These are phyloP conservation scores for Penicillium polonicum DNA, from an alignment of 2,329 filamentous ascomycete species.

Conservation along the genomic window DNA sequence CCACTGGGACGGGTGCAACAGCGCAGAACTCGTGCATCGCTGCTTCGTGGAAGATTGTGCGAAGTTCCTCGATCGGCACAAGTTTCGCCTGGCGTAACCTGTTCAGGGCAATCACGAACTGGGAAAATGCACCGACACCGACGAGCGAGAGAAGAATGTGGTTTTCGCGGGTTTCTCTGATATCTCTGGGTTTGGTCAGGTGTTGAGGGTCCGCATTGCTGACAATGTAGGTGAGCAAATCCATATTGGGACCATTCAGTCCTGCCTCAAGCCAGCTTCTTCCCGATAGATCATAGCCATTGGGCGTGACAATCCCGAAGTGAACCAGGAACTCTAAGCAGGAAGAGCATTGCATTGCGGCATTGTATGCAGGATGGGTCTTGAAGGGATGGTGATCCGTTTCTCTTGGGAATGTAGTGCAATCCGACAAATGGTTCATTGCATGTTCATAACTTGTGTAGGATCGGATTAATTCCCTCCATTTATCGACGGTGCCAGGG, in stretches of 20 bases:
- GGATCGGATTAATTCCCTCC: background rate
- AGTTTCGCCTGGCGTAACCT: background rate
- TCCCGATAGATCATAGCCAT: constrained; percentile 3
- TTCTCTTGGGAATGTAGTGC: background rate
- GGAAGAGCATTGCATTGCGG: background rate
- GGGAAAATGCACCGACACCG: background rate
- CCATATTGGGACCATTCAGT: constrained; percentile 1
- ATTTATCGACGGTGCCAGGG: background rate
- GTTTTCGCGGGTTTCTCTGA: background rate
- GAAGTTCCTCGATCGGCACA: background rate
- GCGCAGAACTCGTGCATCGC: constrained; percentile 5
- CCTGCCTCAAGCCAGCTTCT: constrained; percentile 6
- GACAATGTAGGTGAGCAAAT: background rate
- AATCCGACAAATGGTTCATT: background rate
- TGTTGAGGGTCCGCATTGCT: background rate
- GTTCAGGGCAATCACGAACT: background rate
- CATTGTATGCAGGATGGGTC: constrained; percentile 1
- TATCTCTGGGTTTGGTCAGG: background rate
- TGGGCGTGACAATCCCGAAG: background rate
- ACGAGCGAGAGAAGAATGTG: constrained; percentile 1
- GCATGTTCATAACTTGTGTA: background rate
- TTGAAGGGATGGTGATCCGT: background rate
- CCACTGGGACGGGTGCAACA: background rate
- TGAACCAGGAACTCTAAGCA: constrained; percentile 1
- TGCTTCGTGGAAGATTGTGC: constrained; percentile 1